Evolutionary conservation across 495 filamentous ascomycete species (phyloP).

Genomic region (Penicillium flavigenum): DNA sequence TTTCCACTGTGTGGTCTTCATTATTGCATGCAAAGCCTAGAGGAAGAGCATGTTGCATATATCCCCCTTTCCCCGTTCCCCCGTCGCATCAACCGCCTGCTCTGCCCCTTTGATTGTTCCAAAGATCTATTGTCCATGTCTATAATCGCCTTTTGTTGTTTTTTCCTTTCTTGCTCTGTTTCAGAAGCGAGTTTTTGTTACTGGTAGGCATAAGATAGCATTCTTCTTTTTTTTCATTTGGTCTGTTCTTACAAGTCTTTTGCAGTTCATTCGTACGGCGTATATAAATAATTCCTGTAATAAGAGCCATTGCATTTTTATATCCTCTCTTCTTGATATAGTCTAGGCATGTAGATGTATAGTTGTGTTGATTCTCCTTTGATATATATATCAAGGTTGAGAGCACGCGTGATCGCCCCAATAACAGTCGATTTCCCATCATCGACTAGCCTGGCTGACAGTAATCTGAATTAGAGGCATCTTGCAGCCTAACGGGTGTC

Average conservation of each 20-base stretch:
- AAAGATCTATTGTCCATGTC: slow-evolving; percentile 32
- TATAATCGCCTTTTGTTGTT: slow-evolving; percentile 28
- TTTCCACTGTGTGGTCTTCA: slow-evolving; percentile 15
- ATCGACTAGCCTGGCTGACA: too few relatives aligned
- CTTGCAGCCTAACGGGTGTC: too few relatives aligned
- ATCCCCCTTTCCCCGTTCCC: slow-evolving; percentile 22
- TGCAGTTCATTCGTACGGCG: slow-evolving; percentile 8
- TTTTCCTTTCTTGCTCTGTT: slow-evolving; percentile 29
- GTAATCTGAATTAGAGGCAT: too few relatives aligned
- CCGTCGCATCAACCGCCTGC: slow-evolving; percentile 3
- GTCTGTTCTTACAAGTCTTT: slow-evolving; percentile 1
- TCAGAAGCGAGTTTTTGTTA: slow-evolving; percentile 31
- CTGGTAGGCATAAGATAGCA: slow-evolving; percentile 38
- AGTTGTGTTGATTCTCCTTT: not conserved
- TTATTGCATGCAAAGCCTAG: slow-evolving; percentile 8
- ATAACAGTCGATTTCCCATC: too few relatives aligned
- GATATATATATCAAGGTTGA: too few relatives aligned
- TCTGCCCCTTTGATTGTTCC: slow-evolving; percentile 22
- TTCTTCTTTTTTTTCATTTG: slow-evolving; percentile 21
- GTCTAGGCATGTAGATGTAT: not conserved
- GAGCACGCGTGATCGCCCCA: too few relatives aligned
- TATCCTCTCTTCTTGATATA: not conserved
- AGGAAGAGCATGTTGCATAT: slow-evolving; percentile 32
- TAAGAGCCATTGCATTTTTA: slow-evolving; percentile 3
- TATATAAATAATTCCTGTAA: slow-evolving; percentile 15